A percentile compares a stretch with the other conserved stretches of the same genome.
Evolutionary conservation across 306 rosid genomes (phyloP).

Genomic region (Vigna mungo): DNA sequence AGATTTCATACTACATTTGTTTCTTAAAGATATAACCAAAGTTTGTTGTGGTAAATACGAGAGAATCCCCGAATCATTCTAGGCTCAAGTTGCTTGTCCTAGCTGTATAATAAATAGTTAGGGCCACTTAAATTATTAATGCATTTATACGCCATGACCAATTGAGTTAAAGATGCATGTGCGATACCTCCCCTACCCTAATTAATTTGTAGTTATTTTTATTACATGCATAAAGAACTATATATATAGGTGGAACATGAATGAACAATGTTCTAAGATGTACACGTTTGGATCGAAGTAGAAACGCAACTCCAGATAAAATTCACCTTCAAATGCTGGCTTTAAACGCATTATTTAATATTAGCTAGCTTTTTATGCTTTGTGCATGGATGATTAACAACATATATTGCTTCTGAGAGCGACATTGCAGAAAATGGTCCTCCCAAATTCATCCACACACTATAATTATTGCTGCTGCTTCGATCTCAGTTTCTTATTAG

Average conservation of each 20-base stretch:
- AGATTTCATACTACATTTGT: background rate
- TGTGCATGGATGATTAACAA: background rate
- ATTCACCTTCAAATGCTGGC: background rate
- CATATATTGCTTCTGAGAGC: background rate
- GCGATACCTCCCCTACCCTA: background rate
- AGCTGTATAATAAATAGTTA: conserved; percentile 31
- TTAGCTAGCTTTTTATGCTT: background rate
- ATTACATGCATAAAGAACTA: background rate
- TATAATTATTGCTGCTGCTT: no score
- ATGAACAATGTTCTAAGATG: background rate
- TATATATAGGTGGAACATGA: conserved; percentile 18
- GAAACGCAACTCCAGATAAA: background rate
- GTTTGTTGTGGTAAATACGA: background rate
- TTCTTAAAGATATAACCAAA: background rate
- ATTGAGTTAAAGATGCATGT: conserved; percentile 18
- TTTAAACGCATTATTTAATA: background rate
- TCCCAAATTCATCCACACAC: no score
- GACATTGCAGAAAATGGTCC: no score
- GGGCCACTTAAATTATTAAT: conserved; percentile 27
- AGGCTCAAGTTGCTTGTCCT: background rate
- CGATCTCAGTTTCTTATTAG: no score
- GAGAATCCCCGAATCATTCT: background rate
- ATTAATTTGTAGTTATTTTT: background rate
- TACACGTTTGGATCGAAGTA: conserved; percentile 1
- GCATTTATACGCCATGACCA: background rate